Evolutionary conservation across 2,329 filamentous ascomycete genomes (phyloP).

Genomic region (Talaromyces atroroseus): DNA sequence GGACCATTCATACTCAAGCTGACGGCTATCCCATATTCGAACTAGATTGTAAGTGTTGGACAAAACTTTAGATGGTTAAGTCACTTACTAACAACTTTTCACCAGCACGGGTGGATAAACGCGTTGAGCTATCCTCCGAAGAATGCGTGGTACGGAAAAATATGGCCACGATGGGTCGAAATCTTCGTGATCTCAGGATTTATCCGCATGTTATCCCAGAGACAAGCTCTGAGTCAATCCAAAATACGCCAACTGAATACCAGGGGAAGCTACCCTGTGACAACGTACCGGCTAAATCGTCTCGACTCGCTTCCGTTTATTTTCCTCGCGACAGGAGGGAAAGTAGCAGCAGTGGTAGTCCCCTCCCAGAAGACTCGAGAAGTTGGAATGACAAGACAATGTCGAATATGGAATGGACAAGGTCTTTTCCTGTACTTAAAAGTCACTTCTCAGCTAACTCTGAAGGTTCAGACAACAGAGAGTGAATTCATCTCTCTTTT

Average conservation of each 20-base stretch:
- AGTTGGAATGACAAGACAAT: not conserved
- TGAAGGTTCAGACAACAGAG: not conserved
- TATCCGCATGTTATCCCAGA: not conserved
- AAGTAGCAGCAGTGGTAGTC: not conserved
- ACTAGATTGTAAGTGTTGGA: conserved; percentile 8
- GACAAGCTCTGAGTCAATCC: not conserved
- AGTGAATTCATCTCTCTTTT: not conserved
- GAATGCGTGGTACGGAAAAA: not conserved
- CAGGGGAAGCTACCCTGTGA: not conserved
- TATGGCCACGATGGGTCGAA: not conserved
- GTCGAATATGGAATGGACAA: not conserved
- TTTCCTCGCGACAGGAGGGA: not conserved
- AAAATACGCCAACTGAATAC: conserved; percentile 6
- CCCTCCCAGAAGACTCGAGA: not conserved
- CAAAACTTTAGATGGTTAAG: not conserved
- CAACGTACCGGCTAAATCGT: not conserved
- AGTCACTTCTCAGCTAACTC: not conserved
- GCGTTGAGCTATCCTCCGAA: conserved; percentile 9
- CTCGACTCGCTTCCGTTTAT: not conserved
- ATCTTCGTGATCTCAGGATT: not conserved
- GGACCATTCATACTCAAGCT: not conserved
- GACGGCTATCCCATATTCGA: conserved; percentile 8
- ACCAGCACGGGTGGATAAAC: conserved; percentile 2
- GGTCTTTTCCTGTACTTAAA: not conserved
- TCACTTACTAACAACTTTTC: not conserved